phyloP scores from a whole-genome alignment of 345 rosid species.

The Citrus medica region DNA sequence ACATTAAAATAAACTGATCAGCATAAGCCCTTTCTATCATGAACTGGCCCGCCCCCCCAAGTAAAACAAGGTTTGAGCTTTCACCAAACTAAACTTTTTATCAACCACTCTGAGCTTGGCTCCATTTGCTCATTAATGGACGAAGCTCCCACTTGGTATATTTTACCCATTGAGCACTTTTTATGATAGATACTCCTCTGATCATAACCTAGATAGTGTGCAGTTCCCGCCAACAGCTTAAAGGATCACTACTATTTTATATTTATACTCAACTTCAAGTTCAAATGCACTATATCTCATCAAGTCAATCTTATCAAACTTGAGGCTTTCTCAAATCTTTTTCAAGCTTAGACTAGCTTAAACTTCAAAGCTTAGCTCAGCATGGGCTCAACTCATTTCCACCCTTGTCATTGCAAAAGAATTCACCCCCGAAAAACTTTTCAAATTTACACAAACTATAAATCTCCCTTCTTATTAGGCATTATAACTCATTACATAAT shows the following conservation, averaged over 20 bases:
- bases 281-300: neutral
- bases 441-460: neutral
- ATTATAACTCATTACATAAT: neutral
- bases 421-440: neutral
- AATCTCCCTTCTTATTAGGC: neutral
- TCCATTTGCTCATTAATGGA: neutral
- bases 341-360: neutral
- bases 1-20: neutral
- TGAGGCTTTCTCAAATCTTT: neutral
- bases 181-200: neutral
- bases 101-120: neutral
- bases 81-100: neutral
- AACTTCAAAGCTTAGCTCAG: neutral
- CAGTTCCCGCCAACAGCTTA: neutral
- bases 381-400: neutral
- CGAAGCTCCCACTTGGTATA: neutral
- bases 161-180: neutral
- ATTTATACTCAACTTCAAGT: neutral
- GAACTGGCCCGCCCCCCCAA: neutral
- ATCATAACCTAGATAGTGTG: neutral
- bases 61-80: neutral
- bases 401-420: neutral
- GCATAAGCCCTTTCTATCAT: neutral
- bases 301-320: neutral
- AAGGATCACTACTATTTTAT: neutral